A percentile compares a stretch with the other conserved stretches of the same genome.
Conservation (phyloP, 2,329 filamentous ascomycete genomes). For the Hypoxylon sp. region DNA sequence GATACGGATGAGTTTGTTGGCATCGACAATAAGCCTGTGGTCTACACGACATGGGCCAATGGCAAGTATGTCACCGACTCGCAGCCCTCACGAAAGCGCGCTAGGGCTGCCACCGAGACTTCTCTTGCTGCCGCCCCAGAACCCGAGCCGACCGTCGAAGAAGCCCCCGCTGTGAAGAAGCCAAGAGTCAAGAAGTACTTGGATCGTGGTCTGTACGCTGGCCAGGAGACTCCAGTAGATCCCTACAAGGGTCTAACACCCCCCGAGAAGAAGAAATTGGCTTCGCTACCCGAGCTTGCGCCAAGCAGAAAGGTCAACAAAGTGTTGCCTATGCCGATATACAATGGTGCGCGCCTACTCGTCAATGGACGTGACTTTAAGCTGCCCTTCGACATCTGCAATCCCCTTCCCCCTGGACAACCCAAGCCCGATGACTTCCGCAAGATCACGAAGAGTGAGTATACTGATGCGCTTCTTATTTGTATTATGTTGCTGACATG, state of each 20-base stretch:
- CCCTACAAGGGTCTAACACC: constrained; percentile 57
- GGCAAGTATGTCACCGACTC: constrained; percentile 64
- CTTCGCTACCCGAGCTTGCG: constrained; percentile 57
- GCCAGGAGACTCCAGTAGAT: constrained; percentile 70
- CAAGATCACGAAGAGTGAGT: constrained; percentile 88
- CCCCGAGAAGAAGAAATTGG: constrained; percentile 61
- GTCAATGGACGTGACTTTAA: constrained; percentile 83
- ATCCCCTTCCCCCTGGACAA: constrained; percentile 83
- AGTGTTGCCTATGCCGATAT: constrained; percentile 79
- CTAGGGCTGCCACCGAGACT: constrained; percentile 46
- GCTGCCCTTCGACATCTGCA: constrained; percentile 88
- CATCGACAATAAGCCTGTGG: constrained; percentile 65
- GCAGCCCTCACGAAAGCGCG: constrained; percentile 49
- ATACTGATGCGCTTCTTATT: constrained; percentile 2
- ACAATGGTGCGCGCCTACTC: constrained; percentile 74
- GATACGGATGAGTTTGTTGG: constrained; percentile 70
- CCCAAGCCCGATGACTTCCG: constrained; percentile 94
- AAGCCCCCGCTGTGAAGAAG: constrained; percentile 49
- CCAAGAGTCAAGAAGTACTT: constrained; percentile 78
- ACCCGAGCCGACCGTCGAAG: constrained; percentile 48
- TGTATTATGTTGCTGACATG: constrained; percentile 42
- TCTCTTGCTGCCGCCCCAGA: constrained; percentile 47
- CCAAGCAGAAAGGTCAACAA: constrained; percentile 61
- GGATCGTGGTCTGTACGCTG: constrained; percentile 84
- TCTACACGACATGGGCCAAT: constrained; percentile 70